Percentiles rank a stretch among this genome's conserved stretches.
Conservation (phyloP, 2,329 filamentous ascomycete species). For the Calonectria pseudoreteaudii region DNA sequence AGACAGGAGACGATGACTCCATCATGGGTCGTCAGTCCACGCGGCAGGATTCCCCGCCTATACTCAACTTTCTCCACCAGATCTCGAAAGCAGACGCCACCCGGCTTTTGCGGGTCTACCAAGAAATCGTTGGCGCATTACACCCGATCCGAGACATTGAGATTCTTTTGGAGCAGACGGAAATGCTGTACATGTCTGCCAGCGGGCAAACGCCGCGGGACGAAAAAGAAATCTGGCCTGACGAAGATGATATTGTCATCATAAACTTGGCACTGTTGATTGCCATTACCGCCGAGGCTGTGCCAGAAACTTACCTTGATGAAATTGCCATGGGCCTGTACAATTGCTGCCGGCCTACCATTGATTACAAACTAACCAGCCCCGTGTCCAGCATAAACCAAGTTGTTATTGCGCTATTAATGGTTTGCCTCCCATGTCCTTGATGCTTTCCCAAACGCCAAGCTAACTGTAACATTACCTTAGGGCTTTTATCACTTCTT, state of each 20-base stretch:
- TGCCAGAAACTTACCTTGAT: neutral
- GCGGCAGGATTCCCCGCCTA: neutral
- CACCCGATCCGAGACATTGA: neutral
- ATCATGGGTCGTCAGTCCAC: neutral
- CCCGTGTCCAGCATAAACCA: neutral
- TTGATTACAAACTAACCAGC: neutral
- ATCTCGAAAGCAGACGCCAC: neutral
- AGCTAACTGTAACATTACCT: neutral
- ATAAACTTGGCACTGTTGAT: neutral
- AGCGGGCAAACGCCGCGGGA: neutral
- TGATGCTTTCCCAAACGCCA: neutral
- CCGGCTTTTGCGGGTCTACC: neutral
- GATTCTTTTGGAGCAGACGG: neutral
- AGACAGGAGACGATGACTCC: neutral
- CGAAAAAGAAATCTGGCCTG: neutral
- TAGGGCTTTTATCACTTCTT: conserved; percentile 13
- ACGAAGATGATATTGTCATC: neutral
- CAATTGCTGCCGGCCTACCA: neutral
- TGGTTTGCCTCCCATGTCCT: neutral
- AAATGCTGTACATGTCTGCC: neutral
- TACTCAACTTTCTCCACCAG: neutral
- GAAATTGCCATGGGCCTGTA: neutral
- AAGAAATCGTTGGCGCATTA: neutral
- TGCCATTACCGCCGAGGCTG: neutral
- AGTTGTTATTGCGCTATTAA: neutral